phyloP scores from a whole-genome alignment of 495 filamentous ascomycete genomes.

The Penicillium waksmanii region DNA sequence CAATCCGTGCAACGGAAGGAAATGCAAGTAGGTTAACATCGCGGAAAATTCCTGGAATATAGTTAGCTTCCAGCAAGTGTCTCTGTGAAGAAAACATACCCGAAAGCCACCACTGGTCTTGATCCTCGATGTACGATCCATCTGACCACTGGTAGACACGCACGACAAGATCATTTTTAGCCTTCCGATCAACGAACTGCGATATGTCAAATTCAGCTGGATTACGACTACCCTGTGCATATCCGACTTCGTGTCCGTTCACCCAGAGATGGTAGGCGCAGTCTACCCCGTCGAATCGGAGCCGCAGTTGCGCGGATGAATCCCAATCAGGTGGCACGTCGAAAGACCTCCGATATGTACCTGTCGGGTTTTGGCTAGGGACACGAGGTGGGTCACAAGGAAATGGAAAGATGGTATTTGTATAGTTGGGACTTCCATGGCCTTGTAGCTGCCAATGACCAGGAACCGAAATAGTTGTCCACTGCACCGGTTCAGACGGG shows the following conservation, averaged over 20 bases:
- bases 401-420: conserved; percentile 66
- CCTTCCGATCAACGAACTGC: conserved; percentile 37
- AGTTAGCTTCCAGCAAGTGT: neutral
- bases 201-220: conserved; percentile 66
- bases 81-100: conserved; percentile 28
- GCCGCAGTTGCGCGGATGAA: conserved; percentile 53
- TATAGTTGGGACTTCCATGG: conserved; percentile 65
- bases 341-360: conserved; percentile 61
- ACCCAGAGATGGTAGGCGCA: conserved; percentile 69
- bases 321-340: conserved; percentile 45
- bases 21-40: conserved; percentile 66
- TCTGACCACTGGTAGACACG: conserved; percentile 66
- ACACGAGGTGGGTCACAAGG: conserved; percentile 61
- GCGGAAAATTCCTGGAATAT: conserved; percentile 61
- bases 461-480: conserved; percentile 61
- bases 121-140: conserved; percentile 68
- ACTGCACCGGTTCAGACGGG: conserved; percentile 31
- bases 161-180: conserved; percentile 56
- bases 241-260: conserved; percentile 61
- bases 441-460: conserved; percentile 75
- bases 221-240: conserved; percentile 68
- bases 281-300: conserved; percentile 70
- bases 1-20: conserved; percentile 52
- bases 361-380: conserved; percentile 63
- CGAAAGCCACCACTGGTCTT: conserved; percentile 62